Conservation (phyloP, 2,329 filamentous ascomycete species). For the Pseudocercospora musae region DNA sequence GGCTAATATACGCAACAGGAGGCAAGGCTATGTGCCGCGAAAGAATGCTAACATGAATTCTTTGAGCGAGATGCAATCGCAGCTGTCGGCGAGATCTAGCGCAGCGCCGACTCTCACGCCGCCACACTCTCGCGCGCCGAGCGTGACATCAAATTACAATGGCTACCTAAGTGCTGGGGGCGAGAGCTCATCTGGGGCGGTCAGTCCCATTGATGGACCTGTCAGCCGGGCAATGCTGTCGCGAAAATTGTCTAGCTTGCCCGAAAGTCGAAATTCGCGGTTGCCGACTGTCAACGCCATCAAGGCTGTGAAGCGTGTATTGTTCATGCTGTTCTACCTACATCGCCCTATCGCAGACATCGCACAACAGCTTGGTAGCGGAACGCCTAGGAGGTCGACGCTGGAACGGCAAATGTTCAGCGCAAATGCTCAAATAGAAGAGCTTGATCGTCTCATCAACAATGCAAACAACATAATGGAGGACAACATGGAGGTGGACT, state of each 20-base stretch:
- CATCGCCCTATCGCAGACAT: slow-evolving; percentile 28
- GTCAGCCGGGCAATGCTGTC: slow-evolving; percentile 20
- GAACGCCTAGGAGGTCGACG: slow-evolving; percentile 45
- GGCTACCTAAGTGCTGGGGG: slow-evolving; percentile 25
- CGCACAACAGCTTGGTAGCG: slow-evolving; percentile 43
- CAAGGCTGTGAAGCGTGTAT: slow-evolving; percentile 29
- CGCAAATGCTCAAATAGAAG: slow-evolving; percentile 55
- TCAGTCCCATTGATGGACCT: slow-evolving; percentile 33
- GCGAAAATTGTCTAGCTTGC: slow-evolving; percentile 26
- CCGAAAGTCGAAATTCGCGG: slow-evolving; percentile 28
- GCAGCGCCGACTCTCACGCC: slow-evolving; percentile 49
- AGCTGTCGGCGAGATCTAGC: slow-evolving; percentile 37
- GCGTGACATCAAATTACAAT: slow-evolving; percentile 28
- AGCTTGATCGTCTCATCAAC: slow-evolving; percentile 50
- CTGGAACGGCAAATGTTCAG: slow-evolving; percentile 57
- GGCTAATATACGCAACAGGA: slow-evolving; percentile 53
- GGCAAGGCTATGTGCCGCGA: slow-evolving; percentile 59
- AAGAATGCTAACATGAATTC: slow-evolving; percentile 46
- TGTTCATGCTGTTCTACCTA: slow-evolving; percentile 30
- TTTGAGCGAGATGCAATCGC: slow-evolving; percentile 25
- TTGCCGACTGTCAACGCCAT: slow-evolving; percentile 23
- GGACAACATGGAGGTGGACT: slow-evolving; percentile 45
- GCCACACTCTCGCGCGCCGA: slow-evolving; percentile 32
- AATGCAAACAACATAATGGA: slow-evolving; percentile 46
- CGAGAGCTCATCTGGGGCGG: slow-evolving; percentile 32